Percentiles rank a stretch among this genome's conserved stretches.
phyloP scores from a whole-genome alignment of 2,329 filamentous ascomycete species.

The Pseudocercospora macadamiae region DNA sequence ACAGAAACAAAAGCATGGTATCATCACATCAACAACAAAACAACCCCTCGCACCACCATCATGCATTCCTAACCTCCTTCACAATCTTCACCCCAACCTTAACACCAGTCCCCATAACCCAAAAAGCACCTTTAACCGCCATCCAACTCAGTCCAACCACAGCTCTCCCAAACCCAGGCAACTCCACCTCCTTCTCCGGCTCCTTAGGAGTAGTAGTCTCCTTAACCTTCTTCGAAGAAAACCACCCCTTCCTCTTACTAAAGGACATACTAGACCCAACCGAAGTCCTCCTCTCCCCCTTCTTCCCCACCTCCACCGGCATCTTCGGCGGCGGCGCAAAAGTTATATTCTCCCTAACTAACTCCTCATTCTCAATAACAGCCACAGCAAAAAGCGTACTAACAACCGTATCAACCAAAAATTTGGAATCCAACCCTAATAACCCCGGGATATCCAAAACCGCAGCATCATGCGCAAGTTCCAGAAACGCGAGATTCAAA shows the following conservation, averaged over 20 bases:
- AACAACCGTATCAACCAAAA: slow-evolving; percentile 50
- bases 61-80: slow-evolving; percentile 39
- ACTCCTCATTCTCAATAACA: slow-evolving; percentile 47
- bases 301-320: slow-evolving; percentile 28
- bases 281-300: slow-evolving; percentile 8
- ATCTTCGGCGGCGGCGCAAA: slow-evolving; percentile 39
- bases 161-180: slow-evolving; percentile 44
- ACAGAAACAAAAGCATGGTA: slow-evolving; percentile 3
- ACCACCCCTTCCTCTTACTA: slow-evolving; percentile 20
- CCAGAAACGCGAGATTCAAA: slow-evolving; percentile 48
- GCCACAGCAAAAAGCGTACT: slow-evolving; percentile 49
- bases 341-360: slow-evolving; percentile 28
- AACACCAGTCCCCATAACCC: slow-evolving; percentile 44
- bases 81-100: slow-evolving; percentile 45
- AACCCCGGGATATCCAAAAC: slow-evolving; percentile 50
- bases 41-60: not conserved
- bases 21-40: slow-evolving; percentile 10
- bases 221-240: slow-evolving; percentile 25
- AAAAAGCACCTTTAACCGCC: slow-evolving; percentile 47
- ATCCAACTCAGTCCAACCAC: slow-evolving; percentile 46
- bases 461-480: slow-evolving; percentile 46
- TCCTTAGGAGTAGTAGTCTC: slow-evolving; percentile 26
- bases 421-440: slow-evolving; percentile 47
- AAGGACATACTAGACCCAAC: slow-evolving; percentile 6
- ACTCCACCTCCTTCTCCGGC: slow-evolving; percentile 31